Base-by-base conservation (phyloP, 352 stramenopile species). In the Globisporangium lucens region DNA sequence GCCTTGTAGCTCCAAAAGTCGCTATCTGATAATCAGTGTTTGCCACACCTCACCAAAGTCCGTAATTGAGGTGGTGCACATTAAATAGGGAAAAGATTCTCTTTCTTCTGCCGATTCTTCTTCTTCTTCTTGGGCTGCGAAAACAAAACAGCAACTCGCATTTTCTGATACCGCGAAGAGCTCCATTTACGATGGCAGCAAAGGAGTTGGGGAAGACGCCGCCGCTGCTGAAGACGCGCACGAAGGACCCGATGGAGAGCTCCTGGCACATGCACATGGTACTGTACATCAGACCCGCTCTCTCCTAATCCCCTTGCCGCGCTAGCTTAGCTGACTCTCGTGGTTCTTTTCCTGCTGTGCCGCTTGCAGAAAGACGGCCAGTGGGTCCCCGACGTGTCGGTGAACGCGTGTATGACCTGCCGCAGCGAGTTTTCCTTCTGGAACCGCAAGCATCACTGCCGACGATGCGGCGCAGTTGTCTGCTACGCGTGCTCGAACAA, bases 381-480 rank as follows among this genome's bases (percentile, higher is more conserved):
- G 56, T 97, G 89, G 89, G 85, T 94, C 30, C 83, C 82, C 9
- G 89, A 97, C 64, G 77, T 94, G 30, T 89, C 83, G 0, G 87
- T 91, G 52, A 75, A 73, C 65, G 68, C 79, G 29, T 97, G 89
- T 77, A 94, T 96, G 85, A 72, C 92, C 35, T 97, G 89, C 73
- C 83, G 87, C 59, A 63, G 65, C 38, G 89, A 95, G 66, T 97
- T 97, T 64, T 80, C 79, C 38, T 94, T 93, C 64, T 93, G 87
- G 85, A 92, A 84, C 64, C 86, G 89, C 35, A 90, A 90, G 68
- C 89, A 97, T 75, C 89, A 97, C 70, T 97, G 89, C 67, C 87
- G 89, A 6, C 85, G 85, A n/a, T 97, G 89, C 43, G 89, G 89
- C 12, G 83, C 84, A 8, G 78, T 94, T 24, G 81, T 95, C 8